Conservation (phyloP, 352 stramenopile species). For the Phytopythium oedochilum region DNA sequence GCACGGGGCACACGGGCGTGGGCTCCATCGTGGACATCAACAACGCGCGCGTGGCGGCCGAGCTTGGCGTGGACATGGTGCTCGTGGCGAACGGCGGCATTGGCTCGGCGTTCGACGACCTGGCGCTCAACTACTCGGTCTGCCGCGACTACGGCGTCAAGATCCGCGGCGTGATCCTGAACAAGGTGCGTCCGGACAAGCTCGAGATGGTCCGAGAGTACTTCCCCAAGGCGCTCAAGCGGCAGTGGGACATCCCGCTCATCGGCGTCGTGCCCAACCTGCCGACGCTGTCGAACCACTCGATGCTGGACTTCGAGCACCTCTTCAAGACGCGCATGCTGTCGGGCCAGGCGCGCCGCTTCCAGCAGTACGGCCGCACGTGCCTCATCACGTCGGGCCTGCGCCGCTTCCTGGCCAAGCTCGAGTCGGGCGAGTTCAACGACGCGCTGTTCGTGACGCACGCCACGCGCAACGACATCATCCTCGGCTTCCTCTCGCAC, state of each 20-base stretch:
- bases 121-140: constrained; percentile 92
- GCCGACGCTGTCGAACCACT: constrained; percentile 64
- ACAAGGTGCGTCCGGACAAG: constrained; percentile 90
- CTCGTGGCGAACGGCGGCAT: constrained; percentile 95
- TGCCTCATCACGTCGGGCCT: constrained; percentile 86
- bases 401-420: constrained; percentile 74
- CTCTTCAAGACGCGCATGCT: constrained; percentile 78
- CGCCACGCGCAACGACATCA: constrained; percentile 88
- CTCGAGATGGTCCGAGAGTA: constrained; percentile 85
- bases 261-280: constrained; percentile 85
- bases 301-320: constrained; percentile 88
- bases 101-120: constrained; percentile 90
- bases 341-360: constrained; percentile 40
- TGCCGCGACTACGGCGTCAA: constrained; percentile 92
- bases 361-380: constrained; percentile 73
- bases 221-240: constrained; percentile 75
- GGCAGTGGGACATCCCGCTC: constrained; percentile 71
- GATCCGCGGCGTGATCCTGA: constrained; percentile 94
- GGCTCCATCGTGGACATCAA: constrained; percentile 95
- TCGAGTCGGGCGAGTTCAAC: constrained; percentile 68
- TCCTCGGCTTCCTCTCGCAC: constrained; percentile 84
- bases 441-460: constrained; percentile 89
- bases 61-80: constrained; percentile 93
- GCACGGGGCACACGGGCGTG: constrained; percentile 93
- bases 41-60: constrained; percentile 92